phyloP scores from a whole-genome alignment of 2,329 filamentous ascomycete species.

The Cytospora schulzeri region DNA sequence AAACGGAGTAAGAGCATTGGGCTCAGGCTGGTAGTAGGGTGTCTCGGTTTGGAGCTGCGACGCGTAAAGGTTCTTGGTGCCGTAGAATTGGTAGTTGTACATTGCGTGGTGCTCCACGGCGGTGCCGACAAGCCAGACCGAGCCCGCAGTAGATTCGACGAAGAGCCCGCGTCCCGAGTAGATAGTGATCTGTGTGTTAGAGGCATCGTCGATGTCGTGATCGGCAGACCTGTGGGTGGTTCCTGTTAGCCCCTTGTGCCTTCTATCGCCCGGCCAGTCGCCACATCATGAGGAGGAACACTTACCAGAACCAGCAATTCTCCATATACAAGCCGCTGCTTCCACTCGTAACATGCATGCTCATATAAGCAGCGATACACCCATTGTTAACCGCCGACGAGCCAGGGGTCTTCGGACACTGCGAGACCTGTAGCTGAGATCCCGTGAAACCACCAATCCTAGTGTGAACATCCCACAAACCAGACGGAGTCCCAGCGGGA shows the following conservation, averaged over 20 bases:
- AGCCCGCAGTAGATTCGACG: conserved; percentile 48
- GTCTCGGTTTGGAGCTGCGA: conserved; percentile 71
- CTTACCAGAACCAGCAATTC: conserved; percentile 51
- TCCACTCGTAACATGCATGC: conserved; percentile 43
- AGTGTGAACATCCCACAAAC: conserved; percentile 76
- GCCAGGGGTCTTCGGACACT: conserved; percentile 60
- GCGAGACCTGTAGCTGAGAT: conserved; percentile 65
- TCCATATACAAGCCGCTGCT: conserved; percentile 45
- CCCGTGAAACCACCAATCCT: conserved; percentile 72
- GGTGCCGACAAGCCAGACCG: conserved; percentile 65
- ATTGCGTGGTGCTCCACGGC: conserved; percentile 66
- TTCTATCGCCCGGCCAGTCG: neutral
- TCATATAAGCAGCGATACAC: conserved; percentile 43
- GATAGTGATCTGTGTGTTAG: conserved; percentile 50
- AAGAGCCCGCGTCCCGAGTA: conserved; percentile 53
- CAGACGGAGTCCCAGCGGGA: conserved; percentile 42
- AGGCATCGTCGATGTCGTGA: conserved; percentile 41
- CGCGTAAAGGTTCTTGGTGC: conserved; percentile 63
- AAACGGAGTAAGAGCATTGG: conserved; percentile 61
- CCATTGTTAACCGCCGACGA: conserved; percentile 33
- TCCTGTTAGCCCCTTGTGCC: neutral
- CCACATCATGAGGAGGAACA: neutral
- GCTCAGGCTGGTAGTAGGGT: conserved; percentile 70
- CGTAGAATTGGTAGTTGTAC: conserved; percentile 67
- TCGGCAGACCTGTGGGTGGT: conserved; percentile 33